Evolutionary conservation across 2,329 filamentous ascomycete genomes (phyloP), one percentile per base, ranked within the genome.

Genomic region (Alternaria brassicicola): DNA sequence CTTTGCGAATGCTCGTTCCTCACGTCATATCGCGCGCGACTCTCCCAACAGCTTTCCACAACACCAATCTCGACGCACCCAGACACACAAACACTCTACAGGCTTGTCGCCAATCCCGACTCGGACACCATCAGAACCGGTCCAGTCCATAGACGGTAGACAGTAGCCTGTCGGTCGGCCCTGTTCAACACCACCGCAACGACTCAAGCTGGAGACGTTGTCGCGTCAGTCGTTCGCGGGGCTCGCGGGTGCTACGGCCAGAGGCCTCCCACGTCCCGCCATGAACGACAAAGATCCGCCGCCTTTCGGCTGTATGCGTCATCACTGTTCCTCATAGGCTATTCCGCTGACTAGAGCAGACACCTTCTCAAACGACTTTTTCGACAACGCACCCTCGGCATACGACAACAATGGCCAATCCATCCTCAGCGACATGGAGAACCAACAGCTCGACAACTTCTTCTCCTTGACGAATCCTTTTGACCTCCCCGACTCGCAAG

Each of bases 291-390:
- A 73, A 49, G 72, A 73, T 45, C 64, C 71, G 39, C 61, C 64
- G 62, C 74, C 74, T 13, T 77, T 77, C 66, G 74, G 74, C 62
- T 76, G 72, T 74, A 70, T 25, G 68, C 55, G 42, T 28, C 26
- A 31, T 33, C 43, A 25, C 23, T 12, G 33, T n/a, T 33, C 42
- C 9, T 26, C 46, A 15, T 26, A 6, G 28, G 25, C 26, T 2
- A 25, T 42, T 42, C 7, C 7, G 43, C 62, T 69, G 53, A 67
- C 57, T 9, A 31, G 21, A 4, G 13, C 59, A 74, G 72, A 76
- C 55, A 72, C 68, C 42, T 74, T 75, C 56, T 50, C 58, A 28
- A 57, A 53, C 50, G 66, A 71, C 63, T 70, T 70, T 55, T 66
- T 69, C 61, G 59, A 59, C 15, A 55, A 38, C 56, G 28, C 63